Evolutionary conservation across 371 early-diverging fungal genomes (phyloP).

Genomic region (Smittium culicis): DNA sequence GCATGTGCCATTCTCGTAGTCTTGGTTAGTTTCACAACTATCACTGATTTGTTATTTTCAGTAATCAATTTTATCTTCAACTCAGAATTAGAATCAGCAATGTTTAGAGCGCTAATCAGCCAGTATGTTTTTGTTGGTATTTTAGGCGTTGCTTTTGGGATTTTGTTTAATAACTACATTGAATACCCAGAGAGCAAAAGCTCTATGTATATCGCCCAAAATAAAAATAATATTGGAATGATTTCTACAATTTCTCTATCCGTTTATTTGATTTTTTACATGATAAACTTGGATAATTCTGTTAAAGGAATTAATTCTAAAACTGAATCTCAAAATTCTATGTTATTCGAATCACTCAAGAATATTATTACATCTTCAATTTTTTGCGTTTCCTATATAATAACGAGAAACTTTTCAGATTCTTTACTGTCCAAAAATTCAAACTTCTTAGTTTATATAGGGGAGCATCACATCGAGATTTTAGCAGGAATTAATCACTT

Average conservation of each 20-base stretch:
- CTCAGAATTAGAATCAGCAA: background rate
- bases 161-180: background rate
- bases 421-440: background rate
- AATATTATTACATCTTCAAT: conserved; percentile 38
- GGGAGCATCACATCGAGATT: background rate
- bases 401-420: background rate
- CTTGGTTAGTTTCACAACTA: conserved; percentile 31
- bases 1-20: conserved; percentile 28
- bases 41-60: conserved; percentile 33
- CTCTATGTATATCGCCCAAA: background rate
- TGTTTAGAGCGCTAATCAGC: background rate
- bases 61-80: conserved; percentile 30
- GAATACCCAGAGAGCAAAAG: background rate
- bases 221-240: background rate
- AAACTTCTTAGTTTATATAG: background rate
- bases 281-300: background rate
- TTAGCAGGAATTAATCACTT: background rate
- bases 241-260: background rate
- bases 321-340: background rate
- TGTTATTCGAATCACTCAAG: conserved; percentile 32
- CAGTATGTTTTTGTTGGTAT: background rate
- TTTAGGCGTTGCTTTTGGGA: background rate
- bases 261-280: background rate
- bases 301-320: background rate
- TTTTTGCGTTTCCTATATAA: conserved; percentile 15